Evolutionary conservation across 208 protist genomes (phyloP), one percentile per base, ranked within the genome.

Genomic region (Wallacemonas sp.): DNA sequence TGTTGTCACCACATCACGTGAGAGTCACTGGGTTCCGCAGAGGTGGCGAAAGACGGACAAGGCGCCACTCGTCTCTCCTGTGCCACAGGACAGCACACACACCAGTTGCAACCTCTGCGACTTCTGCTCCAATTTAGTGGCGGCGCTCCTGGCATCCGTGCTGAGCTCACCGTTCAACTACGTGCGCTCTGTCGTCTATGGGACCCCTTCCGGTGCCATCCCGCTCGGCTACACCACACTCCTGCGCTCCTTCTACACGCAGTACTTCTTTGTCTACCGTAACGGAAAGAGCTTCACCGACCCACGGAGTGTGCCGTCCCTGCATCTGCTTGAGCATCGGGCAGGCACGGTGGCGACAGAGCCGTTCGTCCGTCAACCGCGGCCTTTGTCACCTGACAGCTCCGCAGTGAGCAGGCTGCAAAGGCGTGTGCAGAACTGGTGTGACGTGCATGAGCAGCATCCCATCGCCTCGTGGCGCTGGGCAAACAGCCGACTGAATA

Each of bases 131-230:
- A 96, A 96, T 60, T 54, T 94, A 29, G 38, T 92, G 12, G 91
- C 88, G 0, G 91, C 91, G 1, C 42, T 94, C 12, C 38, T 82
- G 3, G 91, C 91, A 10, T 94, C 91, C 22, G 79, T 92, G 6
- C 26, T 89, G 53, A 93, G 86, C 59, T 89, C 91, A 10, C 91
- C 91, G 0, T 89, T 94, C 53, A 96, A 96, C 57, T 96, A 94
- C 60, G 82, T 93, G 8, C 84, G 91, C 15, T 88, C 84, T 5
- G 69, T 96, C 12, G 82, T 92, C 24, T 96, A 96, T 60, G 86
- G 86, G 17, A 85, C 86, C 33, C 86, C 91, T 0, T 60, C 81
- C 1, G 78, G 79, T 0, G 81, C 88, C 4, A 79, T 84, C 33
- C 86, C 86, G 10, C 75, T 96, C 37, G 73, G 85, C 50, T 88